phyloP scores from a whole-genome alignment of 306 rosid genomes.

The Sicyos baderoa region DNA sequence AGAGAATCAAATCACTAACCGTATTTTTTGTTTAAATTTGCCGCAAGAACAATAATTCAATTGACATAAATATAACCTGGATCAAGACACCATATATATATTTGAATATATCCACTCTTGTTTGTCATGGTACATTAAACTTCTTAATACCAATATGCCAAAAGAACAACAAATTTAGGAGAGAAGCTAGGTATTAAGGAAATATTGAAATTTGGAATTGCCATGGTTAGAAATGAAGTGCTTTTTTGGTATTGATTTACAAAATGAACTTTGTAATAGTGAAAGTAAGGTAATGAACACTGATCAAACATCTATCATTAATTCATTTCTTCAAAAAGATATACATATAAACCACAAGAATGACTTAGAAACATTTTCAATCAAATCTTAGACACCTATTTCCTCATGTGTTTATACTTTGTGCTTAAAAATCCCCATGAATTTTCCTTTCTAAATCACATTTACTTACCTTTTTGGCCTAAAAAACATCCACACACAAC shows the following conservation, averaged over 20 bases:
- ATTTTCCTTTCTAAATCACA: background rate
- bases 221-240: background rate
- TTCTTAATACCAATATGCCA: background rate
- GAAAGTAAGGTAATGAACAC: background rate
- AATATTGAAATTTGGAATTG: background rate
- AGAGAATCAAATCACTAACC: no score
- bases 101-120: no score
- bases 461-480: background rate
- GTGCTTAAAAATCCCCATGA: background rate
- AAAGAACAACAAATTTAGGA: background rate
- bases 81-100: no score
- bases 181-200: background rate
- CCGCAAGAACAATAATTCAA: no score
- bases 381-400: background rate
- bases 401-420: background rate
- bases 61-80: no score
- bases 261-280: background rate
- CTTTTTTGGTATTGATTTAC: background rate
- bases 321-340: background rate
- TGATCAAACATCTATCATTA: background rate
- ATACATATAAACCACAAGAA: background rate
- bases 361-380: background rate
- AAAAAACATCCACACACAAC: background rate
- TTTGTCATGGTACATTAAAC: no score
- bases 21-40: no score